These are phyloP conservation scores for Sphagnum tenellum DNA, from an alignment of 225 moss, liverwort and hornwort genomes.

Conservation along the genomic window DNA sequence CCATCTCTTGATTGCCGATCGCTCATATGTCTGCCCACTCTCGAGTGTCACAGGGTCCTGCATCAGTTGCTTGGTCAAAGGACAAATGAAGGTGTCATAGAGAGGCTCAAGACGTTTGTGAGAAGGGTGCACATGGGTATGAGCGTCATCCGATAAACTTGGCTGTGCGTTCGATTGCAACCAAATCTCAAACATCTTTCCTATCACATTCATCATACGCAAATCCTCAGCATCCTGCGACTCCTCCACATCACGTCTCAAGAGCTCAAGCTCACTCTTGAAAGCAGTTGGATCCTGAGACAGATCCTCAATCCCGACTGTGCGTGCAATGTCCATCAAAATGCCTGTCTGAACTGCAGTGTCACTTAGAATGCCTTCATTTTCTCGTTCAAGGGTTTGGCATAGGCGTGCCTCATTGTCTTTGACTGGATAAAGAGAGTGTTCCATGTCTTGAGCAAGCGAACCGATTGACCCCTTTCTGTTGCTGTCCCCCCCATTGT, in stretches of 20 bases:
- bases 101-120: conserved; percentile 75
- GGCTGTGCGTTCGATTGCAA: conserved; percentile 41
- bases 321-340: conserved; percentile 96
- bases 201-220: conserved; percentile 73
- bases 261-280: conserved; percentile 71
- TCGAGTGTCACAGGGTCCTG: conserved; percentile 78
- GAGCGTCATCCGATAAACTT: conserved; percentile 52
- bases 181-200: conserved; percentile 61
- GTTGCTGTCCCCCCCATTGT: conserved; percentile 33
- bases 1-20: conserved; percentile 76
- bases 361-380: conserved; percentile 41
- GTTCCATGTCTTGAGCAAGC: conserved; percentile 67
- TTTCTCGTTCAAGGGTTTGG: conserved; percentile 73
- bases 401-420: conserved; percentile 83
- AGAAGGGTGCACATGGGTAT: conserved; percentile 33
- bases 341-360: conserved; percentile 82
- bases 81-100: conserved; percentile 92
- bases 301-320: conserved; percentile 80
- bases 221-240: conserved; percentile 59
- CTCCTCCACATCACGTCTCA: conserved; percentile 69
- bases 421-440: conserved; percentile 50
- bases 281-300: conserved; percentile 63
- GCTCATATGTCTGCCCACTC: conserved; percentile 74
- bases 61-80: conserved; percentile 91
- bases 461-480: conserved; percentile 48